Evolutionary conservation across 202 grass and related monocot species (phyloP).

Genomic region (Brachypodium distachyon): DNA sequence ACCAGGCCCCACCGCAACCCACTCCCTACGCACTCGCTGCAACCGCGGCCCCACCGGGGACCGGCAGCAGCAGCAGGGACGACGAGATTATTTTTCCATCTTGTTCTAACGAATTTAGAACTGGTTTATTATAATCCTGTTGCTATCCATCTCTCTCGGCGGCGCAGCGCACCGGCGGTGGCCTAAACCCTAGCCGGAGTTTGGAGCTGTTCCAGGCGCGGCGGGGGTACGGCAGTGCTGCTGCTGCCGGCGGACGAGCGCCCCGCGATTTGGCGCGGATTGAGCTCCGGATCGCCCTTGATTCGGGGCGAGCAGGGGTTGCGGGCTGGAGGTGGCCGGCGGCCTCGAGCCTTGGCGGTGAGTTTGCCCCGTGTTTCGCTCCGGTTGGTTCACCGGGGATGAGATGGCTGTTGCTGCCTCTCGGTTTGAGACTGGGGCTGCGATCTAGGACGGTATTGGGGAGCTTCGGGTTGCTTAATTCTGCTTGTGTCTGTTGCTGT

Average conservation of each 20-base stretch:
- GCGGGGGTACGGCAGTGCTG: background rate
- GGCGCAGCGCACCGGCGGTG: background rate
- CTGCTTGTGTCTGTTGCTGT: background rate
- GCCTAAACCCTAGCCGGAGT: conserved; percentile 21
- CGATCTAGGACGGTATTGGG: background rate
- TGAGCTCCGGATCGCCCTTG: conserved; percentile 16
- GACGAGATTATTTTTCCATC: background rate
- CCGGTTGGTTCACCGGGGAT: background rate
- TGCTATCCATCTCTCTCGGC: background rate
- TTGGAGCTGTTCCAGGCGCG: background rate
- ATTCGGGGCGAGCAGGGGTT: background rate
- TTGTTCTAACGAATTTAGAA: background rate
- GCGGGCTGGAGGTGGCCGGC: background rate
- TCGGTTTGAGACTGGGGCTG: background rate
- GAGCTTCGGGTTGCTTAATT: conserved; percentile 1
- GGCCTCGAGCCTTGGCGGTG: background rate
- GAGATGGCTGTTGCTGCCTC: background rate
- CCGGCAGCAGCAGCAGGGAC: fast-evolving
- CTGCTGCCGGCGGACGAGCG: background rate
- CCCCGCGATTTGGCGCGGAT: background rate
- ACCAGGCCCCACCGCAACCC: background rate
- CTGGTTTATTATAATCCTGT: background rate
- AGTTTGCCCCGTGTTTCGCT: background rate
- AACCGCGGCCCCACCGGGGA: background rate
- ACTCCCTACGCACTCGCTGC: background rate